Evolutionary conservation across 805 yeast genomes (phyloP).

Genomic region (Lipomyces starkeyi): DNA sequence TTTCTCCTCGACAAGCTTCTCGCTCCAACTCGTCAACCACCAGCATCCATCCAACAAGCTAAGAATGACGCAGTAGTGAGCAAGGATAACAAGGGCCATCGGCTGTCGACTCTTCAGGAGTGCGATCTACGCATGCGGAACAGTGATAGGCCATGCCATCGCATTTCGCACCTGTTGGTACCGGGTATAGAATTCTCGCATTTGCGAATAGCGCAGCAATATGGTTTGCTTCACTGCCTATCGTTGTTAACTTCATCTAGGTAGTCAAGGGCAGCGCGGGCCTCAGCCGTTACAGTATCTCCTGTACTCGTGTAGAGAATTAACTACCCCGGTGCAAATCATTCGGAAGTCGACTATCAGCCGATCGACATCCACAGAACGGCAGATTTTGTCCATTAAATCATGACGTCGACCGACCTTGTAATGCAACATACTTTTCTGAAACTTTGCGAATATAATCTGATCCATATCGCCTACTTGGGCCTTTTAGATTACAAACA

Average conservation of each 20-base stretch:
- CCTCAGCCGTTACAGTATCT: background rate
- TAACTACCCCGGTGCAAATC: too few species aligned
- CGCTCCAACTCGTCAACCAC: slow-evolving; percentile 1
- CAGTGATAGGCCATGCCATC: background rate
- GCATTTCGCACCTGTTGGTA: background rate
- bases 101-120: slow-evolving; percentile 1
- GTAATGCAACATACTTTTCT: too few species aligned
- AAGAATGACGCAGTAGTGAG: slow-evolving; percentile 5
- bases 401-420: too few species aligned
- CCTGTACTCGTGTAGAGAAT: background rate
- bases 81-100: slow-evolving; percentile 7
- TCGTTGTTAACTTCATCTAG: background rate
- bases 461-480: too few species aligned
- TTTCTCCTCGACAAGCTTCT: background rate
- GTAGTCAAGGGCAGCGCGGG: background rate
- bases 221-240: background rate
- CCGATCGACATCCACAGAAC: too few species aligned
- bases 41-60: background rate
- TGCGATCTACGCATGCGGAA: background rate
- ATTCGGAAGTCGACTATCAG: too few species aligned
- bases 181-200: background rate
- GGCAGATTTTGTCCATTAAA: too few species aligned
- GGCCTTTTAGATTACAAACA: too few species aligned
- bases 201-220: background rate
- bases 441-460: too few species aligned